phyloP scores from a whole-genome alignment of 768 basidiomycete species.

The Kwoniella shandongensis region DNA sequence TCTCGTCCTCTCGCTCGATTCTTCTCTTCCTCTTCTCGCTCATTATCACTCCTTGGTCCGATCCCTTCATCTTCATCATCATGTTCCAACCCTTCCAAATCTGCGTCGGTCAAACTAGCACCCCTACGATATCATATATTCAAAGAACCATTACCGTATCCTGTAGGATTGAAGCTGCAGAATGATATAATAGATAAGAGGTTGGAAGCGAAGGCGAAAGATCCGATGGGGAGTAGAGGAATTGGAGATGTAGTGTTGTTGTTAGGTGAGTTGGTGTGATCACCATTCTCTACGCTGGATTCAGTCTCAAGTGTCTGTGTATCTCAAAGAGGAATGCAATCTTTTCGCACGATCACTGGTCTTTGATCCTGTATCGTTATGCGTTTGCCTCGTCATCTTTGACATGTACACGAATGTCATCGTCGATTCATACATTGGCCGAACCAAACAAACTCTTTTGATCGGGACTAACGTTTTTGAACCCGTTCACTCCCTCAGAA shows the following conservation, averaged over 20 bases:
- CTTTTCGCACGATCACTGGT: neutral
- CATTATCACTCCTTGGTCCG: too few species aligned
- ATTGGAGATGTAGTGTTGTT: slow-evolving; percentile 49
- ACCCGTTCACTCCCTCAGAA: slow-evolving; percentile 54
- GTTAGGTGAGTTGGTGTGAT: slow-evolving; percentile 38
- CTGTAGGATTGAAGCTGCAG: slow-evolving; percentile 54
- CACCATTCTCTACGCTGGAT: neutral
- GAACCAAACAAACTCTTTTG: slow-evolving; percentile 9
- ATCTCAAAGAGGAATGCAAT: neutral
- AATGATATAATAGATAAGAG: slow-evolving; percentile 47
- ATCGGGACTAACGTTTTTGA: neutral
- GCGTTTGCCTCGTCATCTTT: too few species aligned
- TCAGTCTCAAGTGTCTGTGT: neutral
- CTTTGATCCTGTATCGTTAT: too few species aligned
- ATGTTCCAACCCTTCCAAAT: slow-evolving; percentile 1
- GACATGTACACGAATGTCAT: too few species aligned
- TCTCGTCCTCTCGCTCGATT: slow-evolving; percentile 5
- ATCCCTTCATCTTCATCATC: slow-evolving; percentile 5
- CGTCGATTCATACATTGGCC: too few species aligned
- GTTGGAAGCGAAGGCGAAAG: slow-evolving; percentile 25
- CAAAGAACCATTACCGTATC: slow-evolving; percentile 73
- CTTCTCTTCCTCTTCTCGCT: too few species aligned
- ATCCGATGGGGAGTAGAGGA: slow-evolving; percentile 30
- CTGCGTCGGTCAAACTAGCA: slow-evolving; percentile 13
- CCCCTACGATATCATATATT: slow-evolving; percentile 67